A percentile compares a stretch with the other conserved stretches of the same genome.
phyloP scores from a whole-genome alignment of 768 basidiomycete genomes.

The Lactarius quietus region DNA sequence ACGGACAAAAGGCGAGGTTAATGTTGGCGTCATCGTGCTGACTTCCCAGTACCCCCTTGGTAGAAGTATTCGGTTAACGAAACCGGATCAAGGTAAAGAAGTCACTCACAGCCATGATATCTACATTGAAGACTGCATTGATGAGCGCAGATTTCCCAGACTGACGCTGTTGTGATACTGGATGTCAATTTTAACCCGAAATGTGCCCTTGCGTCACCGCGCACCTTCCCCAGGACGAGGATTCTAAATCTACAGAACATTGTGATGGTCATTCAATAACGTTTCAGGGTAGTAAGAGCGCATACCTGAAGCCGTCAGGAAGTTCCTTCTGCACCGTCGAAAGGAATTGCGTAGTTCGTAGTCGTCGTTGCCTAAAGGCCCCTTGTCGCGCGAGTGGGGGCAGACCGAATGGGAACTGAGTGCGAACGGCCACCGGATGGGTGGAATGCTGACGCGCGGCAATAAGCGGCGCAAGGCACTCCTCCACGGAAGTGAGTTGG shows the following conservation, averaged over 20 bases:
- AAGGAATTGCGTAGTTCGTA: no score
- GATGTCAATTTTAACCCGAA: not conserved
- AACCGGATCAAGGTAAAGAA: no score
- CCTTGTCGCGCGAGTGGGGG: no score
- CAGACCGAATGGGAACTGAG: no score
- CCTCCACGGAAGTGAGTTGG: not conserved
- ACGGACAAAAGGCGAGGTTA: no score
- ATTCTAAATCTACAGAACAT: conserved; percentile 6
- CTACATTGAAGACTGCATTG: not conserved
- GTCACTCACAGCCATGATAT: conserved; percentile 8
- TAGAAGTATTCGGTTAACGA: not conserved
- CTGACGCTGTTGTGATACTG: not conserved
- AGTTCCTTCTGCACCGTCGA: conserved; percentile 1
- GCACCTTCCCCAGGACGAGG: conserved; percentile 16
- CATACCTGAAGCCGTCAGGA: conserved; percentile 10
- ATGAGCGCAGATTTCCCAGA: conserved; percentile 20
- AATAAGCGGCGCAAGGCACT: not conserved
- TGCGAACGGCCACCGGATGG: not conserved
- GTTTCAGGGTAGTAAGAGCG: not conserved
- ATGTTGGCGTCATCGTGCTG: not conserved
- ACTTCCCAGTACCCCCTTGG: not conserved
- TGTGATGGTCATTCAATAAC: not conserved
- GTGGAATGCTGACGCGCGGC: not conserved
- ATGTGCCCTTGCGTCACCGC: not conserved
- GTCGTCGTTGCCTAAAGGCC: no score